A percentile compares a stretch with the other conserved stretches of the same genome.
phyloP scores from a whole-genome alignment of 164 flowering plant genomes.

The Magnolia officinalis region DNA sequence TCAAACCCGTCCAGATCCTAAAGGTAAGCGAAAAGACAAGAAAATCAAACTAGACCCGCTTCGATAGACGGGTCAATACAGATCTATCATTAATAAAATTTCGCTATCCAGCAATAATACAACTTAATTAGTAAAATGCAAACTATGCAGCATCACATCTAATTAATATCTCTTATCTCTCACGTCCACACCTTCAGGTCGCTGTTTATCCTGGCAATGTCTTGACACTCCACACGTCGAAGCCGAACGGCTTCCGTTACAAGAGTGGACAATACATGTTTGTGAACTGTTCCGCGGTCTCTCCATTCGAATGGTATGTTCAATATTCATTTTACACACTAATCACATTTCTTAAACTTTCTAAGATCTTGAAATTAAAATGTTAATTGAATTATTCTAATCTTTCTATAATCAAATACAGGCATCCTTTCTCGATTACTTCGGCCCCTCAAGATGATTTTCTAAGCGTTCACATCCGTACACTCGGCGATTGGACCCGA shows the following conservation, averaged over 20 bases:
- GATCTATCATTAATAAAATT: too few relatives aligned
- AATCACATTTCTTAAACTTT: neutral
- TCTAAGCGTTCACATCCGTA: conserved; percentile 38
- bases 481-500: conserved; percentile 40
- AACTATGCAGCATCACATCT: neutral
- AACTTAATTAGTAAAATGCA: neutral
- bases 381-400: neutral
- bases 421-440: conserved; percentile 43
- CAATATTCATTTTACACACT: neutral
- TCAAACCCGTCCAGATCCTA: conserved; percentile 40
- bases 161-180: neutral
- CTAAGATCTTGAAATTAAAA: neutral
- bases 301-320: conserved; percentile 51
- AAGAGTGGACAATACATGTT: conserved; percentile 59
- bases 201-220: conserved; percentile 52
- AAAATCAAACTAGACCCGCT: neutral
- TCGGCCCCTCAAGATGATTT: conserved; percentile 38
- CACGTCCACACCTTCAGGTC: conserved; percentile 24
- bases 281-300: conserved; percentile 50
- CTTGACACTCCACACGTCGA: conserved; percentile 44
- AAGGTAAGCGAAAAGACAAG: conserved; percentile 25
- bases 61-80: too few relatives aligned
- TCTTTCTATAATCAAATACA: conserved; percentile 6
- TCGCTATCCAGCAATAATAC: neutral
- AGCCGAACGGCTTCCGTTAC: conserved; percentile 49